Evolutionary conservation across 192 early-diverging fungal genomes (phyloP), one percentile per base, ranked within the genome.

Genomic region (Coemansia sp.): DNA sequence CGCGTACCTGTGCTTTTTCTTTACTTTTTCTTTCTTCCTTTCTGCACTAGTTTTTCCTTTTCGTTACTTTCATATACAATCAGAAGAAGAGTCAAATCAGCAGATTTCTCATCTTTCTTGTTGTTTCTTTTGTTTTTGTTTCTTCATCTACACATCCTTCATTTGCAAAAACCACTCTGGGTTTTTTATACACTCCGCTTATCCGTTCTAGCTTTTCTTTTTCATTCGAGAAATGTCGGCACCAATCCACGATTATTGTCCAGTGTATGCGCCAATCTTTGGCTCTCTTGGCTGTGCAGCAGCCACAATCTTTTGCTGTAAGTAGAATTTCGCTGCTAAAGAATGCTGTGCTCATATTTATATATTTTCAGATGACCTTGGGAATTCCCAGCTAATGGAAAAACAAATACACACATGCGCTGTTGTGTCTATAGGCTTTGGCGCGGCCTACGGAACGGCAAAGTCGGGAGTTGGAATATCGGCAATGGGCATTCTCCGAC

Each of bases 251-350:
- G 76, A 76, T 62, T 83, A 82, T 70, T 90, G 97, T 87, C 97
- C 97, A 40, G 89, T 90, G 44, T 99, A 93, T 80, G 87, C 95
- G 63, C 93, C 97, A 49, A 93, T 99, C 88, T 96, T 99, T 81
- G 95, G 95, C 69, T 88, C 93, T 53, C 90, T 94, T 48, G 97
- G 97, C 45, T 94, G 92, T 75, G 92, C 91, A 25, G 86, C 89
- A 44, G 94, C 97, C 58, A 95, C 96, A 71, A 93, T 97, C 55
- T 94, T 97, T 73, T 89, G 90, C 73, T 88, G 87, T 90, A 88
- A 89, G 88, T 89, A 64, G 16, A 59, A 20, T 17, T 19, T 13
- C n/a, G 19, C 25, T 25, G 20, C 11, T 1, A 57, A 12, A n/a
- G 2, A 39, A 49, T 19, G 2, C 3, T 59, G 38, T 48, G 19